Percentiles rank a stretch among this genome's conserved stretches.
Conservation (phyloP, 305 asterid genomes). For the Euphrasia arctica region DNA sequence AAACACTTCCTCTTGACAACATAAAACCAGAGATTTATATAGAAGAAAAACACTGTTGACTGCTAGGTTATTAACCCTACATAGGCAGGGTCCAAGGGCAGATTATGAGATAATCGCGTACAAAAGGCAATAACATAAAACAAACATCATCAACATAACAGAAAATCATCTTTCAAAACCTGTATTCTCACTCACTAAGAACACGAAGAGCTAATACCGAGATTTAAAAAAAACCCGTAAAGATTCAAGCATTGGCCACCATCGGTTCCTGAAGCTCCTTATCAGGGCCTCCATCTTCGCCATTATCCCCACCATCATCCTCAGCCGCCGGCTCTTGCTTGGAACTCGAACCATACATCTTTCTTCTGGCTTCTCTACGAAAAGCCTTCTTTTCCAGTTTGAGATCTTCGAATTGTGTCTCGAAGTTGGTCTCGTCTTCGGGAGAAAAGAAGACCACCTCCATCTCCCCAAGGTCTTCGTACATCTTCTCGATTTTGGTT, state of each 20-base stretch:
- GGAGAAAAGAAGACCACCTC: constrained; percentile 85
- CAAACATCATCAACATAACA: not conserved
- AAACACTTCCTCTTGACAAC: not conserved
- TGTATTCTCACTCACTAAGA: constrained; percentile 3
- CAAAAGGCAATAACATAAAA: not conserved
- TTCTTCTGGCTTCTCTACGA: constrained; percentile 74
- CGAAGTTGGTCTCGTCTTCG: constrained; percentile 69
- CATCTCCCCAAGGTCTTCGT: constrained; percentile 89
- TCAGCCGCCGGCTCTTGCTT: constrained; percentile 33
- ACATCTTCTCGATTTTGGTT: constrained; percentile 83
- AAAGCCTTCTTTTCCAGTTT: constrained; percentile 52
- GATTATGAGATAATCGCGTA: not conserved
- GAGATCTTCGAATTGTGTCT: constrained; percentile 53
- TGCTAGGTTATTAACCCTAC: not conserved
- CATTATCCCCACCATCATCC: constrained; percentile 36
- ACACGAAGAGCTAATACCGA: not conserved
- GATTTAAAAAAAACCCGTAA: constrained; percentile 4
- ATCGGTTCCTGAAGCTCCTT: constrained; percentile 33
- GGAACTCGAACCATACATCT: constrained; percentile 49
- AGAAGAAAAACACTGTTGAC: not conserved
- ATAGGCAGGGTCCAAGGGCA: not conserved
- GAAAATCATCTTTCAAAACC: not conserved
- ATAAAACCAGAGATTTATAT: not conserved
- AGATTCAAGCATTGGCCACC: constrained; percentile 63
- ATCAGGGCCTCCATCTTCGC: constrained; percentile 24